Percentiles rank a stretch among this genome's conserved stretches.
phyloP scores from a whole-genome alignment of 176 grass and related monocot genomes.

The Oryza rufipogon region DNA sequence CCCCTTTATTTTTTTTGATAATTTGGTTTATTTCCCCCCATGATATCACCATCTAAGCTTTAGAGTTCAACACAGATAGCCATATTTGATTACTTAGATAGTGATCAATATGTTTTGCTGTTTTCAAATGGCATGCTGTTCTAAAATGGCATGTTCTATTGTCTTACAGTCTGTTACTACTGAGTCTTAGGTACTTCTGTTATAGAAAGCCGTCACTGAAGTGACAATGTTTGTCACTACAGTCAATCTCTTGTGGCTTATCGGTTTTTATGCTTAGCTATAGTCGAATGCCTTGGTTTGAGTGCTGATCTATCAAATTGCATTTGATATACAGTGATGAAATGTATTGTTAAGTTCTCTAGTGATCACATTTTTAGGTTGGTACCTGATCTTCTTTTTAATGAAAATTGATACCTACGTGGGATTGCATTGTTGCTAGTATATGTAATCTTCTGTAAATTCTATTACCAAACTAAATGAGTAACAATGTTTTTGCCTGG shows the following conservation, averaged over 20 bases:
- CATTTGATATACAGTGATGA: background rate
- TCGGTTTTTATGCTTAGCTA: background rate
- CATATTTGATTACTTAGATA: slow-evolving; percentile 14
- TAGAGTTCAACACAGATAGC: background rate
- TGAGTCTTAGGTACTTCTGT: background rate
- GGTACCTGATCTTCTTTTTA: background rate
- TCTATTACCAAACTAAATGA: slow-evolving; percentile 18
- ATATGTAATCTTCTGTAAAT: background rate
- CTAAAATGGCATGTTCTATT: background rate
- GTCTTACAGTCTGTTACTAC: background rate
- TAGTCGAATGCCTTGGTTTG: background rate
- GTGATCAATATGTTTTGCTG: background rate
- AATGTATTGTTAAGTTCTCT: background rate
- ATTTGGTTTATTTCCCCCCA: background rate
- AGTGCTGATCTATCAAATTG: background rate
- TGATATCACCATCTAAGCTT: background rate
- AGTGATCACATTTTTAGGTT: background rate
- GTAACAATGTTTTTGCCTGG: background rate
- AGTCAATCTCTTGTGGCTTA: slow-evolving; percentile 12
- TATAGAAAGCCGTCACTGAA: background rate
- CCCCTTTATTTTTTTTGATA: slow-evolving; percentile 3
- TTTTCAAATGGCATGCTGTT: background rate
- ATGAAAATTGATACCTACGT: background rate
- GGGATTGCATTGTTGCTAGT: background rate
- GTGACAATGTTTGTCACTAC: background rate